Conservation (phyloP, 1,284 basidiomycete genomes). For the Cystobasidium pallidum region DNA sequence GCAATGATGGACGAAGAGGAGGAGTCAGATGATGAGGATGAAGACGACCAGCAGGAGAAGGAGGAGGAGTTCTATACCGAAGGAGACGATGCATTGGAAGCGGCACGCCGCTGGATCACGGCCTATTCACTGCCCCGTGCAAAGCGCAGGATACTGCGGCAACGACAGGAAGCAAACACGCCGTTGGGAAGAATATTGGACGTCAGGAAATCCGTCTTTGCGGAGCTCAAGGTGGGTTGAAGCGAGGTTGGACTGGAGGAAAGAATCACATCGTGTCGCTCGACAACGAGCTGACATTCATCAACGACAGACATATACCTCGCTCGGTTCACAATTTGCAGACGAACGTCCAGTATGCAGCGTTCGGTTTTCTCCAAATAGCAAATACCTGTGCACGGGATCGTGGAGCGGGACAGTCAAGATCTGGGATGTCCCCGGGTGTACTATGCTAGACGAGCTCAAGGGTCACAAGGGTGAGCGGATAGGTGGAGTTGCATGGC, state of each 20-base stretch:
- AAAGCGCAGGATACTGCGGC: slow-evolving; percentile 84
- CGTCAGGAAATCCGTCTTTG: slow-evolving; percentile 83
- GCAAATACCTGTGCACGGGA: slow-evolving; percentile 81
- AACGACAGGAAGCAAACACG: slow-evolving; percentile 81
- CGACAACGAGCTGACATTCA: too few relatives aligned
- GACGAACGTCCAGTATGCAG: slow-evolving; percentile 92
- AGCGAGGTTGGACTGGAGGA: neutral
- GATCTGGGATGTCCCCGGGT: slow-evolving; percentile 88
- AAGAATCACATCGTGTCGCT: too few relatives aligned
- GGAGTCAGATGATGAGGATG: slow-evolving; percentile 18
- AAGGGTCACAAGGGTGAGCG: slow-evolving; percentile 68
- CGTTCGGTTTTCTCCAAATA: slow-evolving; percentile 92
- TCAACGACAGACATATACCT: slow-evolving; percentile 71
- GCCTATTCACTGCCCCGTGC: slow-evolving; percentile 93
- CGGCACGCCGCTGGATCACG: slow-evolving; percentile 80
- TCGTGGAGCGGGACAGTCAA: slow-evolving; percentile 96
- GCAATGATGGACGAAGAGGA: slow-evolving; percentile 49
- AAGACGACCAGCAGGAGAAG: slow-evolving; percentile 57
- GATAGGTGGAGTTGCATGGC: slow-evolving; percentile 95
- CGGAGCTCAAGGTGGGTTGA: slow-evolving; percentile 76
- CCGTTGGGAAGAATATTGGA: slow-evolving; percentile 90
- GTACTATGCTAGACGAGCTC: slow-evolving; percentile 47
- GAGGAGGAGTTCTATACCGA: slow-evolving; percentile 97
- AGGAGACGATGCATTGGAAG: slow-evolving; percentile 80
- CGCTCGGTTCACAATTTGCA: slow-evolving; percentile 95